Conservation (phyloP, 345 rosid genomes). For the Sonneratia alba region DNA sequence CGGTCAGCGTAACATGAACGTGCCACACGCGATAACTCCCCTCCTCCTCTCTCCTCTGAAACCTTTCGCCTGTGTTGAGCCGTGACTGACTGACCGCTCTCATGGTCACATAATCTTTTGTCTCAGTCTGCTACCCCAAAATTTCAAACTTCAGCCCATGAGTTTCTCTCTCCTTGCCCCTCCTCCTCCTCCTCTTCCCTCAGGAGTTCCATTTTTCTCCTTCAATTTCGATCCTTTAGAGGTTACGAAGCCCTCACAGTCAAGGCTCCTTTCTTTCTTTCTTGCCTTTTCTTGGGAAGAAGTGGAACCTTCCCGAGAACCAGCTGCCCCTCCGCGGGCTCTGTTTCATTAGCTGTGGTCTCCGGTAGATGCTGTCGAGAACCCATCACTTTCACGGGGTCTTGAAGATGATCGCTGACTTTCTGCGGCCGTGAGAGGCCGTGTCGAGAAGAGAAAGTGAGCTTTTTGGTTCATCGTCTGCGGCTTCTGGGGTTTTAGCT, state of each 20-base stretch:
- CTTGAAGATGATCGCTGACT: neutral
- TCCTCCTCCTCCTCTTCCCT: neutral
- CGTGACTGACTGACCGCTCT: neutral
- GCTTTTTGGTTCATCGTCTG: neutral
- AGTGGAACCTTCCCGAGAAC: neutral
- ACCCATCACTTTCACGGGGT: too few species aligned
- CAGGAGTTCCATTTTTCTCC: neutral
- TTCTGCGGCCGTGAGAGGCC: neutral
- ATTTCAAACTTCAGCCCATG: neutral
- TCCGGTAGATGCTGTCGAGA: too few species aligned
- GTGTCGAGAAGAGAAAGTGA: neutral
- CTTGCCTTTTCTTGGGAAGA: neutral
- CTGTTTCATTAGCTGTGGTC: neutral
- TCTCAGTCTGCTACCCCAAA: neutral
- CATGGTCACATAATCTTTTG: neutral
- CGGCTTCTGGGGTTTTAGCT: slow-evolving; percentile 5
- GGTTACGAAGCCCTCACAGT: neutral
- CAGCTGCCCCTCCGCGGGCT: neutral
- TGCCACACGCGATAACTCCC: neutral
- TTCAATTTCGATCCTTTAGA: neutral
- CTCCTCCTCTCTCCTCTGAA: slow-evolving; percentile 1
- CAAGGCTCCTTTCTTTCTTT: neutral
- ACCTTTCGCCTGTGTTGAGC: neutral
- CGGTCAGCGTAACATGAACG: neutral
- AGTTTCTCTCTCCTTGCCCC: neutral